Conservation (phyloP, 2,329 filamentous ascomycete genomes). For the Amphichorda felina region DNA sequence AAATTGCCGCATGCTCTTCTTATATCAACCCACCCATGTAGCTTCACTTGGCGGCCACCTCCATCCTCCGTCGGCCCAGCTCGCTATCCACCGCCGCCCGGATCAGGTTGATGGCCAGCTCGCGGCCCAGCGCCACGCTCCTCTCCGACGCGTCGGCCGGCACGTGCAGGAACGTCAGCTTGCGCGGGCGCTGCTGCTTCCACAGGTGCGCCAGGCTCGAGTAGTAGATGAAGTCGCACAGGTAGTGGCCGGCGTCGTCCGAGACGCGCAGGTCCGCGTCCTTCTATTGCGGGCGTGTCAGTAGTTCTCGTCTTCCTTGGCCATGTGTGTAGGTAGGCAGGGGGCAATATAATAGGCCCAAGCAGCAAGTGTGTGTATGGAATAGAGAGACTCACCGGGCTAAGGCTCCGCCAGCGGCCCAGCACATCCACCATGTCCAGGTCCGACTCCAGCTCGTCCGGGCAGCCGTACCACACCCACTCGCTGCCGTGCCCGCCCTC, state of each 20-base stretch:
- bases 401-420: constrained; percentile 38
- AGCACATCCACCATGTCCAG: constrained; percentile 47
- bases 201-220: constrained; percentile 49
- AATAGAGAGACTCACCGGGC: constrained; percentile 40
- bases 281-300: constrained; percentile 12
- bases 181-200: constrained; percentile 30
- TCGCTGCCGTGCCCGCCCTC: constrained; percentile 33
- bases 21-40: no score
- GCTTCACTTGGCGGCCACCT: no score
- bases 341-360: not conserved
- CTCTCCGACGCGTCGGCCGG: constrained; percentile 44
- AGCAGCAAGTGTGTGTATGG: no score
- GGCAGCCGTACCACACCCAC: constrained; percentile 43
- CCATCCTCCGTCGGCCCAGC: constrained; percentile 10
- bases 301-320: not conserved
- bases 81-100: constrained; percentile 44
- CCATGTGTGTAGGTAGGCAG: not conserved
- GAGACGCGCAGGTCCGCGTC: constrained; percentile 44
- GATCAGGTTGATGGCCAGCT: constrained; percentile 41
- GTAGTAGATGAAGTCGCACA: constrained; percentile 73
- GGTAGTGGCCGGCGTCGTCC: constrained; percentile 58
- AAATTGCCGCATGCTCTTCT: no score
- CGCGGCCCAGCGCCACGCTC: constrained; percentile 34
- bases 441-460: constrained; percentile 43
- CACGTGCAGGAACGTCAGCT: constrained; percentile 62